A percentile compares a stretch with the other conserved stretches of the same genome.
Evolutionary conservation across 2,329 filamentous ascomycete genomes (phyloP).

Genomic region (Fonsecaea monophora): DNA sequence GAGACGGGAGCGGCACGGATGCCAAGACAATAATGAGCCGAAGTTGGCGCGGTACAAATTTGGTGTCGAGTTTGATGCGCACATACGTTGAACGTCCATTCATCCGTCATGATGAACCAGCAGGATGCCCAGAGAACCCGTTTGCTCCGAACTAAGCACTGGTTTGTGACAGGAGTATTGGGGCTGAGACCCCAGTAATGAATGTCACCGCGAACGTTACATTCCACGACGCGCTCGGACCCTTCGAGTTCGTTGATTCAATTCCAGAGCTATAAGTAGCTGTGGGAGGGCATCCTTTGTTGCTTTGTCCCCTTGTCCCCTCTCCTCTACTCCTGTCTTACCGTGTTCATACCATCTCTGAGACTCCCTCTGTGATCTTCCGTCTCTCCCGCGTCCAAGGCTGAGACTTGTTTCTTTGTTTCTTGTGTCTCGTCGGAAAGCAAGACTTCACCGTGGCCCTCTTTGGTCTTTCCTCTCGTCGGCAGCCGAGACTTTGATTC

Average conservation of each 20-base stretch:
- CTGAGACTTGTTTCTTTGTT: constrained; percentile 1
- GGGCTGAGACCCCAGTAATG: constrained; percentile 1
- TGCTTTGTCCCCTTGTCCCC: neutral
- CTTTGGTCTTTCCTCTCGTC: constrained; percentile 11
- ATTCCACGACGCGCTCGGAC: constrained; percentile 19
- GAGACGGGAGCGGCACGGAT: no score
- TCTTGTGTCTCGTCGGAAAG: neutral
- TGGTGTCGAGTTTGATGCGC: neutral
- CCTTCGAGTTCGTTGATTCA: constrained; percentile 2
- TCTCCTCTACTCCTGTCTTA: neutral
- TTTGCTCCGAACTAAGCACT: neutral
- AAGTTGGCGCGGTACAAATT: no score
- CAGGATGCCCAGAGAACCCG: neutral
- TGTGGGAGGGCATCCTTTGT: constrained; percentile 12
- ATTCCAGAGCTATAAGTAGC: constrained; percentile 19
- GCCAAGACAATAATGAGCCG: no score
- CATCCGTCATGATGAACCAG: neutral
- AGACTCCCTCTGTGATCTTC: neutral
- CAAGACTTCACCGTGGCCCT: constrained; percentile 1
- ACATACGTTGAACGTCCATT: neutral
- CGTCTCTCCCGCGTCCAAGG: constrained; percentile 10
- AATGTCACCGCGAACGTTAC: constrained; percentile 4
- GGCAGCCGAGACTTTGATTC: constrained; percentile 19
- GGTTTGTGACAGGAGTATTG: neutral
- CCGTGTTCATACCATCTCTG: constrained; percentile 11